phyloP scores from a whole-genome alignment of 345 rosid species.

The Lepidium didymum region DNA sequence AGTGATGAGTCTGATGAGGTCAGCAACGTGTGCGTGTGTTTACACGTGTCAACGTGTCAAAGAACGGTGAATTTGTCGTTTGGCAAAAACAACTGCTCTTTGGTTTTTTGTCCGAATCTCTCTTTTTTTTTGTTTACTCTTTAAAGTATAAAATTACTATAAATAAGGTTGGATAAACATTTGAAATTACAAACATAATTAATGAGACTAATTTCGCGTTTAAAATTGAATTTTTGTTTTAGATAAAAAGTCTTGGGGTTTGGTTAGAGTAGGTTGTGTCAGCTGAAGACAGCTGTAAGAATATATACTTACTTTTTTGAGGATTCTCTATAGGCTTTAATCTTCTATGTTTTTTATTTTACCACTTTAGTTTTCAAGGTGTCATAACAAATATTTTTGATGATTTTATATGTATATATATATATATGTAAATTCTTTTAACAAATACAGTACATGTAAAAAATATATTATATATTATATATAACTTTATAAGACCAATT shows the following conservation, averaged over 20 bases:
- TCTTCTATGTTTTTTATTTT: neutral
- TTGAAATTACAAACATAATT: neutral
- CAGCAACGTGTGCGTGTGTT: neutral
- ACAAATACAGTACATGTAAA: too few species aligned
- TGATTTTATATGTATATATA: too few species aligned
- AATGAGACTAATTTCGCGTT: neutral
- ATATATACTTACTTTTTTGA: neutral
- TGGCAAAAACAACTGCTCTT: conserved; percentile 14
- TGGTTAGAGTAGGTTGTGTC: conserved; percentile 14
- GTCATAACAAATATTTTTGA: neutral
- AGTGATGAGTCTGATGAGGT: neutral
- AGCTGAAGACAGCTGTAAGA: conserved; percentile 18
- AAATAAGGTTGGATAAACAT: neutral
- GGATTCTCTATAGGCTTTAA: neutral
- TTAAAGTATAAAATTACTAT: neutral
- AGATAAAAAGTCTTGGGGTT: conserved; percentile 13
- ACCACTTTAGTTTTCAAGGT: neutral
- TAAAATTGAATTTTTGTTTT: neutral
- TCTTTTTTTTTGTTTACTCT: neutral
- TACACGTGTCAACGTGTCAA: neutral
- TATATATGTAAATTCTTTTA: too few species aligned
- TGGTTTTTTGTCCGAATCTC: neutral
- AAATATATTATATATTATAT: too few species aligned
- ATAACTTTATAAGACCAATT: too few species aligned
- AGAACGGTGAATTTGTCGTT: conserved; percentile 21